These are phyloP conservation scores for Astragalus membranaceus DNA, from an alignment of 306 rosid species.

Conservation along the genomic window DNA sequence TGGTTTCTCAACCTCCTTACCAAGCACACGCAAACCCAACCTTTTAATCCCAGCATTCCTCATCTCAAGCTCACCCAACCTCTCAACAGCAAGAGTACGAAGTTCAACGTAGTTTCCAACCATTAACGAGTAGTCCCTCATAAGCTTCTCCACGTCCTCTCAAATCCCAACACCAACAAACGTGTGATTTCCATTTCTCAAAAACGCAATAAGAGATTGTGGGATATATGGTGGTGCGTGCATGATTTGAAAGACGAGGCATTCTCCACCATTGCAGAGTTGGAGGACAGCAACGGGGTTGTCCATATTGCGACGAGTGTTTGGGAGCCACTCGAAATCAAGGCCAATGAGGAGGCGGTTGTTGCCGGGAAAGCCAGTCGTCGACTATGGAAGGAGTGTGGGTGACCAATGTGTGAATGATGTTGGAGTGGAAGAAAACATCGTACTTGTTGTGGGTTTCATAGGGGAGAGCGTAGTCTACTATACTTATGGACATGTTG, in stretches of 20 bases:
- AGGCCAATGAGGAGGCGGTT: too few species aligned
- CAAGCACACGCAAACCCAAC: slow-evolving; percentile 15
- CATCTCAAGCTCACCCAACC: not conserved
- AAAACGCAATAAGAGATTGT: slow-evolving; percentile 1
- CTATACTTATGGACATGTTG: not conserved
- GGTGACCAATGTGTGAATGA: slow-evolving; percentile 27
- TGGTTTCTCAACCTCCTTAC: slow-evolving; percentile 22
- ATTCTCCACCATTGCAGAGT: slow-evolving; percentile 18
- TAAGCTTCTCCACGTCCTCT: slow-evolving; percentile 27
- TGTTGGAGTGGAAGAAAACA: slow-evolving; percentile 10
- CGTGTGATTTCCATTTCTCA: not conserved
- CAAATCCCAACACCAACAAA: slow-evolving; percentile 33
- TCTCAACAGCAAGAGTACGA: slow-evolving; percentile 8
- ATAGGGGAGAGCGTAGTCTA: not conserved
- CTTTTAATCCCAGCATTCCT: slow-evolving; percentile 7
- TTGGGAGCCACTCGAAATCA: too few species aligned
- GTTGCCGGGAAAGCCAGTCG: slow-evolving; percentile 41
- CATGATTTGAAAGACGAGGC: slow-evolving; percentile 37
- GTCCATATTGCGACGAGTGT: not conserved
- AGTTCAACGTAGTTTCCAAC: slow-evolving; percentile 24
- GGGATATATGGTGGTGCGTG: slow-evolving; percentile 24
- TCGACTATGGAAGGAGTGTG: slow-evolving; percentile 21
- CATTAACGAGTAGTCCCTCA: not conserved
- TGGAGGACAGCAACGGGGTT: slow-evolving; percentile 27
- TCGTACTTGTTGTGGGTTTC: not conserved